Evolutionary conservation across 1,139 yeast species (phyloP), one percentile per base, ranked within the genome.

Genomic region (Diutina scorzettiae): DNA sequence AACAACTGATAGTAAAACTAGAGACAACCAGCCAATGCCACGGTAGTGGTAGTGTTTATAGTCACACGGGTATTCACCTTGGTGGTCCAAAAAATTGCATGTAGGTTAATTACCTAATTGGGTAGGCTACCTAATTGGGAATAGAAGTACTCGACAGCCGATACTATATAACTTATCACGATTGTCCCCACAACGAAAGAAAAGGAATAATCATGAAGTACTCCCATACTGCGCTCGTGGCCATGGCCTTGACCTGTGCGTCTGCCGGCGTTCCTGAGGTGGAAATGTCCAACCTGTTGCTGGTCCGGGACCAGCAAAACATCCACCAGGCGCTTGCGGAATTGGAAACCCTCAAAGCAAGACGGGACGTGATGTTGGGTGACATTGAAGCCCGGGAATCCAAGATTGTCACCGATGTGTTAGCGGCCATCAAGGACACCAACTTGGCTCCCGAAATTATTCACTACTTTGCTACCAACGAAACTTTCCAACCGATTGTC

Each of bases 361-460:
- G 39, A 8, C 39, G 39, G n/a, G 39, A 34, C n/a, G 39, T 34
- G n/a, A 34, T 34, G 39, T n/a, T 16, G 19, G 27, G 28, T n/a
- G 65, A 63, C 44, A 48, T 65, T 20, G 53, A 54, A 11, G 57
- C 59, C 44, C 65, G 73, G 63, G 73, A 66, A 48, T 53, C 53
- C 45, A 60, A 60, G 43, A 66, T 66, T 50, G 70, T 68, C 42
- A 68, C 73, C 41, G 64, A 66, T 47, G 62, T 68, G 34, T 66
- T 68, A 53, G 53, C 58, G 21, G 64, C 65, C 42, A 60, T 68
- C 44, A 61, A 62, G 50, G 49, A 57, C 45, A 63, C 71, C n/a
- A 53, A 60, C 44, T 58, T 67, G 44, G 70, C 71, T 20, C 66
- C 71, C 43, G 49, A 51, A 37, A 60, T 68, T 45, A 54, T 68